These are phyloP conservation scores for Talaromyces pinophilus DNA, from an alignment of 2,329 filamentous ascomycete genomes.

Conservation along the genomic window DNA sequence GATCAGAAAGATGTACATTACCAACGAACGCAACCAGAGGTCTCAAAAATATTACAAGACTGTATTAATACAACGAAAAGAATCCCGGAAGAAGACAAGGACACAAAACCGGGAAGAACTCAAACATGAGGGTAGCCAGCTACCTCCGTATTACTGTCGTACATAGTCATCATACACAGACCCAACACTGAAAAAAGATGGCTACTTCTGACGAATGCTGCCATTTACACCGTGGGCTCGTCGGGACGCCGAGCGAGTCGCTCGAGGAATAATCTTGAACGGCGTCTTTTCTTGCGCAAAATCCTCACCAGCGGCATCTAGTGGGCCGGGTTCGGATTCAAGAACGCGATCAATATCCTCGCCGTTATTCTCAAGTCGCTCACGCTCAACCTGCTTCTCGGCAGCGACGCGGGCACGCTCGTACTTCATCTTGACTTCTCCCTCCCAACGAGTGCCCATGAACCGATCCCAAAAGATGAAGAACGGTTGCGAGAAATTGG, in stretches of 20 bases:
- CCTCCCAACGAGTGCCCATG: constrained; percentile 79
- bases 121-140: constrained; percentile 22
- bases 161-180: constrained; percentile 23
- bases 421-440: constrained; percentile 62
- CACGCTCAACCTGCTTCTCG: constrained; percentile 58
- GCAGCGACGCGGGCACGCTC: constrained; percentile 58
- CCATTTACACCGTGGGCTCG: constrained; percentile 41
- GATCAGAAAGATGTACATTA: constrained; percentile 1
- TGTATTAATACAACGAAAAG: constrained; percentile 17
- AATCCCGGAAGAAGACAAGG: constrained; percentile 5
- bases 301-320: constrained; percentile 28
- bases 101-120: background rate
- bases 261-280: constrained; percentile 30
- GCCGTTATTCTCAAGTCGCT: constrained; percentile 38
- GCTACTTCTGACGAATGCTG: constrained; percentile 42
- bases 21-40: background rate
- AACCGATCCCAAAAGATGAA: constrained; percentile 94
- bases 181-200: background rate
- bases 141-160: constrained; percentile 21
- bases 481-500: constrained; percentile 52
- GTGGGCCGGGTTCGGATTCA: constrained; percentile 29
- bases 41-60: constrained; percentile 8
- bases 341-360: constrained; percentile 25
- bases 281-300: constrained; percentile 32
- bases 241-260: constrained; percentile 42